phyloP scores from a whole-genome alignment of 139 green algal genomes.

The Closterium sp. region DNA sequence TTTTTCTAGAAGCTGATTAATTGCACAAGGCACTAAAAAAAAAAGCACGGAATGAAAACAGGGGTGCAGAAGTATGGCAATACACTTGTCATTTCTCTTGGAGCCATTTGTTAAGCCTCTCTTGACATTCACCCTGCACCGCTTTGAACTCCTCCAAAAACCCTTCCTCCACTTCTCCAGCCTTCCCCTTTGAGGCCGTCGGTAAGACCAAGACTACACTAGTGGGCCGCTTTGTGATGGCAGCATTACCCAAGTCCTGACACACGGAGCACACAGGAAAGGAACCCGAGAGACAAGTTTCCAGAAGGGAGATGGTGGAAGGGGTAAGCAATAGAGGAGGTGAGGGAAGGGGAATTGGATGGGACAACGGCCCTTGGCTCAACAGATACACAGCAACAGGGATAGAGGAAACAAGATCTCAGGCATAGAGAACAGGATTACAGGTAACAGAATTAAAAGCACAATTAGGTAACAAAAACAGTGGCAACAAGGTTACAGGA shows the following conservation, averaged over 20 bases:
- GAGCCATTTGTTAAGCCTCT: background rate
- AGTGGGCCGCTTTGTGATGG: slow-evolving; percentile 92
- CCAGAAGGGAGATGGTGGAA: background rate
- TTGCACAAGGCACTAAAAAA: no score
- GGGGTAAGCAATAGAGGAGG: background rate
- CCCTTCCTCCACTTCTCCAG: slow-evolving; percentile 12
- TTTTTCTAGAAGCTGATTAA: no score
- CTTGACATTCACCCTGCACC: background rate
- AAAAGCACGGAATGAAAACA: background rate
- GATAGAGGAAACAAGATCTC: no score
- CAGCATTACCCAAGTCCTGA: slow-evolving; percentile 76
- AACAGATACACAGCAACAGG: no score
- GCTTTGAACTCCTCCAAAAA: background rate
- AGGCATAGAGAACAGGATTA: no score
- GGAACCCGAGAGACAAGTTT: background rate
- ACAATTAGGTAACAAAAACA: background rate
- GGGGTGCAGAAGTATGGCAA: no score
- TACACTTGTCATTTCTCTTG: background rate
- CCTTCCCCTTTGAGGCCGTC: slow-evolving; percentile 42
- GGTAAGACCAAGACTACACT: slow-evolving; percentile 95
- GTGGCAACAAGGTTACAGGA: no score
- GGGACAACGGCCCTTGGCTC: no score
- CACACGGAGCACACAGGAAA: background rate
- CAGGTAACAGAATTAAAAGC: no score
- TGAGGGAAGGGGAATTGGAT: background rate